phyloP scores from a whole-genome alignment of 2,329 filamentous ascomycete species.

The Penicillium sp. region DNA sequence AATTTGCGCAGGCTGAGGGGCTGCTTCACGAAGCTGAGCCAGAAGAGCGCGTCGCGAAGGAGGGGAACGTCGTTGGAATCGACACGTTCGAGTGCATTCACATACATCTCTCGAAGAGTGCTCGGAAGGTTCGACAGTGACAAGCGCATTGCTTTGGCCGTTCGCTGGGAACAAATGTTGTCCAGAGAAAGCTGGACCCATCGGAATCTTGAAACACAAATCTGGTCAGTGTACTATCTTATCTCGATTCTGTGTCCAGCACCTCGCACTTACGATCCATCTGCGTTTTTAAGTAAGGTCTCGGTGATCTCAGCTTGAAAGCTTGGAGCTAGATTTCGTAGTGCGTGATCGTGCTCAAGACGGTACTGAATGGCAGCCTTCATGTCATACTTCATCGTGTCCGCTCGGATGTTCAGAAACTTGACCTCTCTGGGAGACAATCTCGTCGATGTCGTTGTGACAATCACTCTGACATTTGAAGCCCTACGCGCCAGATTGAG shows the following conservation, averaged over 20 bases:
- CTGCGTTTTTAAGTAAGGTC: conserved; percentile 7
- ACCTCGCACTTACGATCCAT: conserved; percentile 15
- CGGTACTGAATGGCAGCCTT: conserved; percentile 11
- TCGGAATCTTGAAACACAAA: conserved; percentile 10
- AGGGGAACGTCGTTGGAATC: conserved; percentile 8
- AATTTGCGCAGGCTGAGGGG: conserved; percentile 9
- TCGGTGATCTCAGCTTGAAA: conserved; percentile 12
- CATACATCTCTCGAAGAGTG: conserved; percentile 15
- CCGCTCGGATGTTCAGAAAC: conserved; percentile 8
- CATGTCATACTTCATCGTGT: conserved; percentile 12
- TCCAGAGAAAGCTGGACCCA: conserved; percentile 20
- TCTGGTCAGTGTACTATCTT: neutral
- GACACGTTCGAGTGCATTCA: conserved; percentile 12
- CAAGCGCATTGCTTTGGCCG: conserved; percentile 13
- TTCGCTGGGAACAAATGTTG: conserved; percentile 13
- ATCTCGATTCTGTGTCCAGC: no score
- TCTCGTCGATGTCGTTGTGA: conserved; percentile 11
- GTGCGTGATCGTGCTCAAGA: conserved; percentile 5
- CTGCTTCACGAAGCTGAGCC: conserved; percentile 12
- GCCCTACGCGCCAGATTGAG: conserved; percentile 7
- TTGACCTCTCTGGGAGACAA: neutral
- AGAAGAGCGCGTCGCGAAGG: conserved; percentile 15
- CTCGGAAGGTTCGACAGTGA: conserved; percentile 12
- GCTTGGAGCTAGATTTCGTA: conserved; percentile 5
- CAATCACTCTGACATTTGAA: conserved; percentile 13